Evolutionary conservation across 176 grass and related monocot genomes (phyloP), one percentile per base, ranked within the genome.

Genomic region (Musa acuminata): DNA sequence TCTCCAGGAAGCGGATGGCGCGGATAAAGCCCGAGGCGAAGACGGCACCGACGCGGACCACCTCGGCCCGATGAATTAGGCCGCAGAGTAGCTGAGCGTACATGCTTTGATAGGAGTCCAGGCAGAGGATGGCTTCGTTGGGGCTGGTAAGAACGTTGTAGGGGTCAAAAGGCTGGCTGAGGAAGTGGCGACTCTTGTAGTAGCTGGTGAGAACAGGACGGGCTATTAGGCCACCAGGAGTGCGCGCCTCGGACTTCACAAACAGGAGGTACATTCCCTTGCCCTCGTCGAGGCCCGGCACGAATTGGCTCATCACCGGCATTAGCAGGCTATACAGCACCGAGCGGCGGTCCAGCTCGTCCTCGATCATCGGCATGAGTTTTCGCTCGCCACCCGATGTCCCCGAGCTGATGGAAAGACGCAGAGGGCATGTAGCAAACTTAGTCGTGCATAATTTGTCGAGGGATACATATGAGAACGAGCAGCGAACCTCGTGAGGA

Each of bases 61-160:
- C 94, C 55, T 98, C 94, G 55, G 72, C 54, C 52, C 90, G 85
- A 81, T 91, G 85, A n/a, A 98, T 71, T 16, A 98, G 83, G 62
- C 94, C 94, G 71, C 90, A 93, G 8, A 98, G 83, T 27, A 98
- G 94, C 83, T 98, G 94, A 5, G 90, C 72, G 55, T 98, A 98
- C 94, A 93, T 98, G 80, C 94, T 98, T 81, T 98, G 94, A 75
- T 93, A 98, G 26, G 94, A 93, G 82, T 98, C 87, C 51, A 80
- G 77, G 85, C 94, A 98, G 65, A 98, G 80, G 10, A 93, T 85
- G 49, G 94, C 80, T 65, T 93, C 90, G 66, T 93, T 88, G 22
- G 94, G 88, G 87, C 94, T 98, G 75, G 94, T 98, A 75, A 87
- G 87, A 0, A 73, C 71, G 11, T 87, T 98, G 82, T 91, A 98